phyloP scores from a whole-genome alignment of 140 eudicot species.

The Ambrosia hybrid region DNA sequence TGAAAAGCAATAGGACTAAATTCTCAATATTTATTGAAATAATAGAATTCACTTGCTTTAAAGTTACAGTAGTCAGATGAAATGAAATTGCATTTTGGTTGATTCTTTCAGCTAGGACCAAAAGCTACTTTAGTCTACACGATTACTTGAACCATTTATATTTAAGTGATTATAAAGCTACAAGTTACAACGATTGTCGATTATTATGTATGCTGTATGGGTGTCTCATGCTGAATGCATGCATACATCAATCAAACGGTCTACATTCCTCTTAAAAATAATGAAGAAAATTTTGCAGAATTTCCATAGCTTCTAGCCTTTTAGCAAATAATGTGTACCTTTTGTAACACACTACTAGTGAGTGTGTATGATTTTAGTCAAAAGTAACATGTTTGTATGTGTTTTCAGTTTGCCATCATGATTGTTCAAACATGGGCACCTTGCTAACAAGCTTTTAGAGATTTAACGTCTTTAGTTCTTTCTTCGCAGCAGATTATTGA shows the following conservation, averaged over 20 bases:
- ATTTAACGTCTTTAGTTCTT: not conserved
- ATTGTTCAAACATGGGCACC: constrained; percentile 6
- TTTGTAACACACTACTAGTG: not conserved
- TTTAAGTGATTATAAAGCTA: not conserved
- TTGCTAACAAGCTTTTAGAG: not conserved
- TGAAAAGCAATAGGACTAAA: constrained; percentile 1
- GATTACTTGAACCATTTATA: not conserved
- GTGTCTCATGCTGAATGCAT: not conserved
- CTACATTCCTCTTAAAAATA: not conserved
- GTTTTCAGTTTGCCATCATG: constrained; percentile 3
- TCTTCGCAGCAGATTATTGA: constrained; percentile 5
- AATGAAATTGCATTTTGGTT: not conserved
- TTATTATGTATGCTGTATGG: not conserved
- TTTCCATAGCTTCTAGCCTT: not conserved
- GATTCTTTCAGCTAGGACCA: constrained; percentile 6
- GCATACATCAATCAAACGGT: not conserved
- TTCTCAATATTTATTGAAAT: not conserved
- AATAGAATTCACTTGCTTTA: not conserved
- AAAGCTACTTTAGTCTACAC: not conserved
- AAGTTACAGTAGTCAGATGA: not conserved
- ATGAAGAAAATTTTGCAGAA: not conserved
- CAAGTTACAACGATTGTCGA: not conserved
- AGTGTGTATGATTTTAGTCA: not conserved
- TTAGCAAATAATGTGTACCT: not conserved
- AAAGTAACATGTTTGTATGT: not conserved